phyloP scores from a whole-genome alignment of 2,329 filamentous ascomycete genomes.

The Colletotrichum plurivorum region DNA sequence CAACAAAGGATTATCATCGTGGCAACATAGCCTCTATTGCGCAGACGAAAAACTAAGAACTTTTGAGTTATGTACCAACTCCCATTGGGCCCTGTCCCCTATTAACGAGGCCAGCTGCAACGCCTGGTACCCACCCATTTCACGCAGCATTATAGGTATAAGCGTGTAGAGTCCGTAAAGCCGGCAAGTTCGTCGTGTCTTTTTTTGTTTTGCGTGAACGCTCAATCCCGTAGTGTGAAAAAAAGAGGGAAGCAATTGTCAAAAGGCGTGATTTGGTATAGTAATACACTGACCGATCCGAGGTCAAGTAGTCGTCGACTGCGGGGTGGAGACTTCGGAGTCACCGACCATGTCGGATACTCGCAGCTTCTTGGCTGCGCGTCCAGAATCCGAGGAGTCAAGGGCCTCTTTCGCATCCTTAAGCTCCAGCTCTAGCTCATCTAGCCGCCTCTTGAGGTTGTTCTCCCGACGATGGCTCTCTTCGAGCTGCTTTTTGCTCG shows the following conservation, averaged over 20 bases:
- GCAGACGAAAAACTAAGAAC: slow-evolving; percentile 20
- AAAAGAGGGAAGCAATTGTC: not conserved
- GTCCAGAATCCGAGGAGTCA: slow-evolving; percentile 31
- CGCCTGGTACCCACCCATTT: not conserved
- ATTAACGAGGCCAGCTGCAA: not conserved
- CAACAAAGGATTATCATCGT: not conserved
- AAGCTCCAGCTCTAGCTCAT: slow-evolving; percentile 78
- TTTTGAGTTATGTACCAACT: slow-evolving; percentile 38
- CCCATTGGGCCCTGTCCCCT: not conserved
- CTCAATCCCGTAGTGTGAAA: not conserved
- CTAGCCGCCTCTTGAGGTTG: slow-evolving; percentile 84
- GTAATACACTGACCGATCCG: slow-evolving; percentile 1
- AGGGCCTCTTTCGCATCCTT: slow-evolving; percentile 47
- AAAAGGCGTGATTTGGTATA: not conserved
- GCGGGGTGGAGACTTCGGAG: slow-evolving; percentile 38
- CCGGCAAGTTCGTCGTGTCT: slow-evolving; percentile 1
- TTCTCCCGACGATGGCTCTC: slow-evolving; percentile 85
- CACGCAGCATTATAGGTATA: slow-evolving; percentile 40
- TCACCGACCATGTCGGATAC: slow-evolving; percentile 29
- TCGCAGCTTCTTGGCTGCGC: slow-evolving; percentile 38
- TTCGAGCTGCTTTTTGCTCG: slow-evolving; percentile 72
- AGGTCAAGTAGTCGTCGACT: slow-evolving; percentile 27
- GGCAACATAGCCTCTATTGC: slow-evolving; percentile 13
- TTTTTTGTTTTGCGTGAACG: slow-evolving; percentile 10
- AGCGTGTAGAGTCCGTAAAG: slow-evolving; percentile 23